These are phyloP conservation scores for Chlorella sp. DNA, from an alignment of 139 green algal genomes.

Conservation along the genomic window DNA sequence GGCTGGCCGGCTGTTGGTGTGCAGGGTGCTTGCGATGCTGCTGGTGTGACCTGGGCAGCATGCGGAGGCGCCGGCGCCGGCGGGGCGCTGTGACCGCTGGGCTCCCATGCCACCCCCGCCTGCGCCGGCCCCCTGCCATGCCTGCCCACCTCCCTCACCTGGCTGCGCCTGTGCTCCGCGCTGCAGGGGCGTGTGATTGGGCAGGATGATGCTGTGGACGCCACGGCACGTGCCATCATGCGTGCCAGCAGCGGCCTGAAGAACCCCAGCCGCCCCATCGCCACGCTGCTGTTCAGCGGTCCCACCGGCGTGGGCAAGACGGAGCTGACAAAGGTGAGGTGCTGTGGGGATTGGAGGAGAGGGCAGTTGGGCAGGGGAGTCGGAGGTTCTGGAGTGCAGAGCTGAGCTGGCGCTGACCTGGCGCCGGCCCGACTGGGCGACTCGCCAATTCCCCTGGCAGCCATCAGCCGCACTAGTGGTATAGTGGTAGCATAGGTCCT, in stretches of 20 bases:
- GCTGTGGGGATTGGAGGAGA: neutral
- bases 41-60: constrained; percentile 9
- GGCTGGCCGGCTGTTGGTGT: neutral
- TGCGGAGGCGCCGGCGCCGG: neutral
- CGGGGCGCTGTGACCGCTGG: neutral
- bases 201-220: constrained; percentile 74
- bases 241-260: constrained; percentile 69
- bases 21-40: too few relatives aligned
- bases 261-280: constrained; percentile 75
- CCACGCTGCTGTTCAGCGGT: constrained; percentile 79
- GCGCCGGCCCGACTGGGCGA: too few relatives aligned
- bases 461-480: too few relatives aligned
- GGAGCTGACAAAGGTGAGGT: constrained; percentile 71
- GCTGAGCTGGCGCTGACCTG: too few relatives aligned
- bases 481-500: too few relatives aligned
- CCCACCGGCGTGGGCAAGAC: constrained; percentile 92
- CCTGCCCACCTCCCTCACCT: neutral
- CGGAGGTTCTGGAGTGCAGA: neutral
- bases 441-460: too few relatives aligned
- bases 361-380: neutral
- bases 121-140: too few relatives aligned
- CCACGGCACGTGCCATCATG: constrained; percentile 65
- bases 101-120: too few relatives aligned
- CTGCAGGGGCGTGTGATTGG: constrained; percentile 69
- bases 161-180: neutral